phyloP scores from a whole-genome alignment of 768 basidiomycete species.

The Lactifluus echinatus region DNA sequence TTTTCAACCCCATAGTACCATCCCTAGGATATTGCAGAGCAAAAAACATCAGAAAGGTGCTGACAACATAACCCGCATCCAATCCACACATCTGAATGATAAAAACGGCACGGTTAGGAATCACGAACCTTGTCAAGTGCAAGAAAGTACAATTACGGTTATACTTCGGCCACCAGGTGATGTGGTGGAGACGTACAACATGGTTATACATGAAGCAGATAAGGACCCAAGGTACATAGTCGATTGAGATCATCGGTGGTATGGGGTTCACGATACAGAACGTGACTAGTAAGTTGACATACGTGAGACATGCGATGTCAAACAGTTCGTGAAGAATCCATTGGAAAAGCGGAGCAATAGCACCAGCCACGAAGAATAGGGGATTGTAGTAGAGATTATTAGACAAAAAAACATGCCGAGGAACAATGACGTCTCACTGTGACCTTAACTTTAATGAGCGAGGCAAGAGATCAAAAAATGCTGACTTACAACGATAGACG shows the following conservation, averaged over 20 bases:
- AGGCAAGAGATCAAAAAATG: too few species aligned
- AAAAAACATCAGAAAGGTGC: conserved; percentile 50
- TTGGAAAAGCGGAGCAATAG: conserved; percentile 46
- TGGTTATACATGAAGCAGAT: conserved; percentile 32
- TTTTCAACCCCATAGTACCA: conserved; percentile 47
- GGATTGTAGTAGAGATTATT: conserved; percentile 26
- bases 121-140: too few species aligned
- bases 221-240: too few species aligned
- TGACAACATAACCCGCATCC: conserved; percentile 57
- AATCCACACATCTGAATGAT: conserved; percentile 48
- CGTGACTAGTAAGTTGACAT: conserved; percentile 48
- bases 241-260: too few species aligned
- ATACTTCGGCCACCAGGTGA: conserved; percentile 34
- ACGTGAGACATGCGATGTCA: conserved; percentile 33
- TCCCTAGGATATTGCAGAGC: conserved; percentile 54
- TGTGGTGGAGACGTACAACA: conserved; percentile 31
- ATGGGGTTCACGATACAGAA: conserved; percentile 32
- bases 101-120: not conserved
- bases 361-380: conserved; percentile 71
- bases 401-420: not conserved
- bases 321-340: conserved; percentile 34
- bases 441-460: not conserved
- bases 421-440: conserved; percentile 3
- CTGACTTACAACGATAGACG: conserved; percentile 11
- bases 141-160: conserved; percentile 23